Conservation (phyloP, 805 yeast species). For the Saccharomyces cerevisiae region DNA sequence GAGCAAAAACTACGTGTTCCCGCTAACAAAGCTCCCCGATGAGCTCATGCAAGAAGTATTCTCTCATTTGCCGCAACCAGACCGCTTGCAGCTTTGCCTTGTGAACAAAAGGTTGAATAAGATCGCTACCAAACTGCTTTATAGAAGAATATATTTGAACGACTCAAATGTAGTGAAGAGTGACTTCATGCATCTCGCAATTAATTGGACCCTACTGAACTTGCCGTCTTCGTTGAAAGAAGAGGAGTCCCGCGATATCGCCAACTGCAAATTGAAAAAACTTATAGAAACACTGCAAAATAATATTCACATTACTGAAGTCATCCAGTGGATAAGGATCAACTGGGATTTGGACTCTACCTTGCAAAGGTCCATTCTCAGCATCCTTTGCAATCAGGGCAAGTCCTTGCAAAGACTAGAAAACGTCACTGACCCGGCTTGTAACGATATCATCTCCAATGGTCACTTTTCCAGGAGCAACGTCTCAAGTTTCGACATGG, state of each 20-base stretch:
- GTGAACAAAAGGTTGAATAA: conserved; percentile 25
- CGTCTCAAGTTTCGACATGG: conserved; percentile 31
- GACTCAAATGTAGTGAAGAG: conserved; percentile 35
- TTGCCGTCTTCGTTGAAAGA: conserved; percentile 23
- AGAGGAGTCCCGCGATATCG: conserved; percentile 22
- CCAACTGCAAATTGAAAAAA: conserved; percentile 24
- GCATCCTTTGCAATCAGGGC: conserved; percentile 23
- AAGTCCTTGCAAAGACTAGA: conserved; percentile 31
- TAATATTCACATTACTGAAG: conserved; percentile 17
- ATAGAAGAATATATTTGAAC: conserved; percentile 34
- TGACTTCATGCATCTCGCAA: conserved; percentile 30
- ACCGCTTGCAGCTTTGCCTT: conserved; percentile 24
- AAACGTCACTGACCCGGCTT: conserved; percentile 34
- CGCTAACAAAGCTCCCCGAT: conserved; percentile 19
- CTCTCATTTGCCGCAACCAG: conserved; percentile 31
- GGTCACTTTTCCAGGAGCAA: conserved; percentile 21
- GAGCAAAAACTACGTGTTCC: conserved; percentile 6
- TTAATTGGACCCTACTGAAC: conserved; percentile 34
- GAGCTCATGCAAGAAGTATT: conserved; percentile 27
- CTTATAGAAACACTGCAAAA: conserved; percentile 24
- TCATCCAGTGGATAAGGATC: conserved; percentile 34
- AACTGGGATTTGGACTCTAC: conserved; percentile 36
- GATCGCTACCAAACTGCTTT: conserved; percentile 29
- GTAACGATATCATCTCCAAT: conserved; percentile 30
- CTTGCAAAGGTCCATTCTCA: conserved; percentile 28